Percentiles rank a stretch among this genome's conserved stretches.
Evolutionary conservation across 2,329 filamentous ascomycete genomes (phyloP).

Genomic region (Alternaria arborescens): DNA sequence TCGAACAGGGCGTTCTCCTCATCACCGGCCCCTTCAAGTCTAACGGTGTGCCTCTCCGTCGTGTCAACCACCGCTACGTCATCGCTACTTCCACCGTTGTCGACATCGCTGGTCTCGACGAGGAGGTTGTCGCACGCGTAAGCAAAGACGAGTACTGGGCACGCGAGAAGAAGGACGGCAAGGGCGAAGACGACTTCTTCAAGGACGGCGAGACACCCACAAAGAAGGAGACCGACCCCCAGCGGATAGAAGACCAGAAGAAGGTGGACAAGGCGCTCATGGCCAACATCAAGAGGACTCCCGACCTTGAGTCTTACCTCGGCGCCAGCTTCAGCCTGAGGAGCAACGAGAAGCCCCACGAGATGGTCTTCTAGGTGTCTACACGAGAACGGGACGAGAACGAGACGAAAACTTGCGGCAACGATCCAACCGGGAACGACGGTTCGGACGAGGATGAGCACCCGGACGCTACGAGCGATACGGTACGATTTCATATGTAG

Average conservation of each 20-base stretch:
- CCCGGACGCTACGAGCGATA: conserved; percentile 6
- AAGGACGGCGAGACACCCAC: conserved; percentile 89
- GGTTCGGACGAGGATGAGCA: neutral
- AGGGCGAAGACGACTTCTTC: conserved; percentile 97
- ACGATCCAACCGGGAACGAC: neutral
- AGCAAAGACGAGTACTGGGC: conserved; percentile 88
- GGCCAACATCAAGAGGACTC: conserved; percentile 96
- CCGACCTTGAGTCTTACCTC: conserved; percentile 90
- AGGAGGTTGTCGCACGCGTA: conserved; percentile 76
- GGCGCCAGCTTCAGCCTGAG: conserved; percentile 94
- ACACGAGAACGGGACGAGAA: neutral
- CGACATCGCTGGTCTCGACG: conserved; percentile 82
- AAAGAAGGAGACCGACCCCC: conserved; percentile 94
- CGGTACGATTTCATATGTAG: conserved; percentile 22
- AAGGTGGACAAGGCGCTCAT: conserved; percentile 94
- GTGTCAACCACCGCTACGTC: conserved; percentile 90
- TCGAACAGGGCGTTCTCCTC: conserved; percentile 95
- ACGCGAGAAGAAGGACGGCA: conserved; percentile 91
- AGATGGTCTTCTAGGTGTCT: conserved; percentile 86
- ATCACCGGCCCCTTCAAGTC: conserved; percentile 99
- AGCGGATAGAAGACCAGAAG: conserved; percentile 97
- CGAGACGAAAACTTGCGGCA: neutral
- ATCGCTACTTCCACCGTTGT: conserved; percentile 88
- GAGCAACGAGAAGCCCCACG: conserved; percentile 98
- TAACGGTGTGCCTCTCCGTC: conserved; percentile 96